These are phyloP conservation scores for Apophysomyces trapeziformis DNA, from an alignment of 371 early-diverging fungal genomes.

Conservation along the genomic window DNA sequence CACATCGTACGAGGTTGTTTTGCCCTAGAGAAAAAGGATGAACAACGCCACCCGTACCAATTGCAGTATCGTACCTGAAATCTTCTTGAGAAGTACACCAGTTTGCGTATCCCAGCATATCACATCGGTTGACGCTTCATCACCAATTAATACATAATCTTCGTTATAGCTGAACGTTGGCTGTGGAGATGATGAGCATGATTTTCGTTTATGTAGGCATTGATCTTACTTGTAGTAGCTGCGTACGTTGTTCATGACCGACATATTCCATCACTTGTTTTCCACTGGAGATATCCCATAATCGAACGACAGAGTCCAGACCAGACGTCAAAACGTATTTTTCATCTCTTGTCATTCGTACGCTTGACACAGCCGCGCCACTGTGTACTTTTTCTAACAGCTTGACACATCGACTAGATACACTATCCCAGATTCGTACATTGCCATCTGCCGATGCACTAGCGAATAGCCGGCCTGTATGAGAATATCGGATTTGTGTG, in stretches of 20 bases:
- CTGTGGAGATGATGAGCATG: slow-evolving; percentile 21
- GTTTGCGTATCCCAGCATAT: slow-evolving; percentile 72
- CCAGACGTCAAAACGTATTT: slow-evolving; percentile 82
- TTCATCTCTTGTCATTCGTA: slow-evolving; percentile 75
- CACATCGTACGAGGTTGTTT: slow-evolving; percentile 50
- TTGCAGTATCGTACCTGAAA: slow-evolving; percentile 28
- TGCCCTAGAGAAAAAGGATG: slow-evolving; percentile 27
- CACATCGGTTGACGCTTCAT: slow-evolving; percentile 68
- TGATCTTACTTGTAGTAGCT: slow-evolving; percentile 45
- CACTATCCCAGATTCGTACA: slow-evolving; percentile 89
- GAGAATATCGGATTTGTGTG: slow-evolving; percentile 75
- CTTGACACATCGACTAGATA: slow-evolving; percentile 71
- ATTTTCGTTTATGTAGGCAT: background rate
- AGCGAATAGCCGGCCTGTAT: slow-evolving; percentile 74
- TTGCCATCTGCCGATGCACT: slow-evolving; percentile 83
- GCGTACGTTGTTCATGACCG: slow-evolving; percentile 65
- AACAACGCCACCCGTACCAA: background rate
- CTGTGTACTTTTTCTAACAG: slow-evolving; percentile 77
- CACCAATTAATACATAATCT: slow-evolving; percentile 76
- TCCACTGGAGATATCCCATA: slow-evolving; percentile 88
- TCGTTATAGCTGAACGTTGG: slow-evolving; percentile 79
- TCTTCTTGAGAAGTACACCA: slow-evolving; percentile 53
- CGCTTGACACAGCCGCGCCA: slow-evolving; percentile 75
- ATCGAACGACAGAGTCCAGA: slow-evolving; percentile 69
- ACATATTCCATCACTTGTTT: slow-evolving; percentile 66